phyloP scores from a whole-genome alignment of 2,329 filamentous ascomycete genomes.

The Pseudogymnoascus sp. region DNA sequence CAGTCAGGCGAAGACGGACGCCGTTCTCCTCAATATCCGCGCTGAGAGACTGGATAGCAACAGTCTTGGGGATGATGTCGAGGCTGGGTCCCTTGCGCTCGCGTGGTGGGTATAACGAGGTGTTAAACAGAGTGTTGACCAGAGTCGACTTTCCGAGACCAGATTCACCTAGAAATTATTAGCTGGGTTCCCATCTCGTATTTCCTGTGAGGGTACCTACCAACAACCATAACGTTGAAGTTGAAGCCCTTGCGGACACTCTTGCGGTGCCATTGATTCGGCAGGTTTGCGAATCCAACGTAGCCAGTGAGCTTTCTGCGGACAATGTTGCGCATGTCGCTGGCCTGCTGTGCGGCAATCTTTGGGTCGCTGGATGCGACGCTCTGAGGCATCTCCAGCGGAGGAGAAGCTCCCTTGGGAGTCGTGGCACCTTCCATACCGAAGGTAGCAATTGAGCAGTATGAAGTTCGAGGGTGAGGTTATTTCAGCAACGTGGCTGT shows the following conservation, averaged over 20 bases:
- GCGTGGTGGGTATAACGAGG: conserved; percentile 95
- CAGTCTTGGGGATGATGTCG: conserved; percentile 97
- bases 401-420: conserved; percentile 9
- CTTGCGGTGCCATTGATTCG: conserved; percentile 99
- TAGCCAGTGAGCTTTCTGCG: conserved; percentile 97
- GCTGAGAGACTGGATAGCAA: conserved; percentile 89
- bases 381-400: conserved; percentile 25
- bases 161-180: conserved; percentile 70
- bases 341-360: conserved; percentile 31
- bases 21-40: conserved; percentile 98
- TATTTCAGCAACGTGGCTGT: not conserved
- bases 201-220: conserved; percentile 49
- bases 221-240: conserved; percentile 99
- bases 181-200: not conserved
- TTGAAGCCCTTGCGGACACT: conserved; percentile 99
- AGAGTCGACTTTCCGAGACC: conserved; percentile 98
- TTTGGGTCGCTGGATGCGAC: conserved; percentile 31
- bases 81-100: conserved; percentile 96
- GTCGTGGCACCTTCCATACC: not conserved
- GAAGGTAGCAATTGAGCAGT: conserved; percentile 5
- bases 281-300: conserved; percentile 96
- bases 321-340: conserved; percentile 68
- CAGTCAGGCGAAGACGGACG: conserved; percentile 89
- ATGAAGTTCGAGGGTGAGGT: not conserved
- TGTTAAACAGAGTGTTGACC: conserved; percentile 99